Evolutionary conservation across 768 basidiomycete species (phyloP), one percentile per base, ranked within the genome.

Genomic region (Chiua virens): DNA sequence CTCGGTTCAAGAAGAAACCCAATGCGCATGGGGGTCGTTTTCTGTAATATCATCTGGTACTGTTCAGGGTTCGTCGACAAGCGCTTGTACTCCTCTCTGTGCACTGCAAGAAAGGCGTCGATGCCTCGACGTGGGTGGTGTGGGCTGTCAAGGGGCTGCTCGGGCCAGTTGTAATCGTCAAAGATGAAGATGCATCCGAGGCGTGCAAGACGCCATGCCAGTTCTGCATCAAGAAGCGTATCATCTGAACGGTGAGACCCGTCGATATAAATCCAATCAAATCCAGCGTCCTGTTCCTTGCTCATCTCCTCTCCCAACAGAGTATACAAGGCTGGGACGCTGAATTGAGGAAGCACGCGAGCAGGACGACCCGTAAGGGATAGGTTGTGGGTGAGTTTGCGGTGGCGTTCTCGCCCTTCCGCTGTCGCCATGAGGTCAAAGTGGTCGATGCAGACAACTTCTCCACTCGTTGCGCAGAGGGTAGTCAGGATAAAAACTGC

Each of bases 191-290:
- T 65, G 5, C 79, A 78, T 8, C 74, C 78, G 28, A 75, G 71
- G 46, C 72, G 69, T 3, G 80, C 78, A 17, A 84, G 65, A 6
- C 83, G 70, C 81, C 82, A 83, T 2, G 72, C 75, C 28, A 83
- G 64, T 61, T 83, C 83, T 8, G 75, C 81, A 57, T 84, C 83
- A n/a, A 83, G 71, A 42, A 83, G 66, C 0, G 80, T 82, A 55
- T 83, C 83, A 53, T 80, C 79, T 8, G 82, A 79, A 46, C 78
- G 75, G 59, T 82, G 81, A 8, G 80, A 81, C 5, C 82, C 81
- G 49, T 83, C 81, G 41, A 83, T 60, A 54, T 84, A 83, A 15
- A 83, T 66, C 76, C 79, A 84, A 53, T 83, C 79, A 53, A 78
- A 84, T 2, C 81, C 82, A 17, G 75, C 66, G 1, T 52, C 50